Base-by-base conservation (phyloP, 495 filamentous ascomycete species). In the Penicillium salamii region DNA sequence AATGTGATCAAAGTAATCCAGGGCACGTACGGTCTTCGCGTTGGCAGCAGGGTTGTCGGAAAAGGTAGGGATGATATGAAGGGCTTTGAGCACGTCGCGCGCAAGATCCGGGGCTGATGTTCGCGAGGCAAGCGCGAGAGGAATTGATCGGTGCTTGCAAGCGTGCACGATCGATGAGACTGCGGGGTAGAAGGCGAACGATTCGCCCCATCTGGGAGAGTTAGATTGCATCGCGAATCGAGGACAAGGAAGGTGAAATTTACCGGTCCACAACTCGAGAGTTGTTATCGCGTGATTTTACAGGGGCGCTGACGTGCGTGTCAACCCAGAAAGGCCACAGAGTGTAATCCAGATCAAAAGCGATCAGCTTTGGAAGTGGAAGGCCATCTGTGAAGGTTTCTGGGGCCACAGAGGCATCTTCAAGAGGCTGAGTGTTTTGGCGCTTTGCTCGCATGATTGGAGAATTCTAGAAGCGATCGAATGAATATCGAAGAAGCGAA, bases 321-420 rank as follows among this genome's bases (percentile, higher is more conserved):
- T 97, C 93, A 3, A 90, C 84, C 91, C 92, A 98, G 75, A 95
- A 96, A 3, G 91, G 90, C 93, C 93, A 97, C 1, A 98, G 77
- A 0, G 93, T 98, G 75, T 96, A 97, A 75, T 98, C 93, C 42
- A 97, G 79, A 66, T 98, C 93, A 70, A 98, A 95, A 48, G 87
- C 86, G 52, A 98, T 79, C 51, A 95, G 70, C 53, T 86, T 89
- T 1, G 93, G 93, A 3, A 98, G 82, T 1, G 90, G 87, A 0
- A 82, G 79, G 47, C 83, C 83, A 67, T 98, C 91, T 40, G 69
- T 79, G 63, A 96, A 84, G 18, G 86, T 89, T 31, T 72, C 61
- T 6, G 83, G 83, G 34, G 70, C 62, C 32, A 63, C 63, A 12
- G 68, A 69, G 53, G 65, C 42, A 41, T 76, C 71, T 38, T 75